A percentile compares a stretch with the other conserved stretches of the same genome.
Conservation (phyloP, 1,139 yeast genomes). For the Sugiyamaella japonica region DNA sequence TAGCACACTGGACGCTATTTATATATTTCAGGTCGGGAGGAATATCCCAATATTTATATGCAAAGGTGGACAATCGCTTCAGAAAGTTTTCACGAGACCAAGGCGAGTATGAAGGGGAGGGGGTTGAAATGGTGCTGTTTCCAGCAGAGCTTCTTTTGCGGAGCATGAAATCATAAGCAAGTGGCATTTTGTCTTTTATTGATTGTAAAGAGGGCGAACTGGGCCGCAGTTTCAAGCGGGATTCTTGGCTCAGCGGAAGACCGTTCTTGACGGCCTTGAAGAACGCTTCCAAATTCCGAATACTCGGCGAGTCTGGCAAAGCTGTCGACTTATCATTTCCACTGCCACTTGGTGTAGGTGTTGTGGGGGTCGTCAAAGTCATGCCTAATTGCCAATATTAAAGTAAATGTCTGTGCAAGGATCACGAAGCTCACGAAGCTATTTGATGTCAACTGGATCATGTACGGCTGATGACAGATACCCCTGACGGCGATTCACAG, state of each 20-base stretch:
- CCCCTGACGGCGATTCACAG: too few relatives aligned
- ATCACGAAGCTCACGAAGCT: too few relatives aligned
- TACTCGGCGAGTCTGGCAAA: conserved; percentile 2
- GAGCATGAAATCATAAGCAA: conserved; percentile 12
- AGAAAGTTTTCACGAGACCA: conserved; percentile 30
- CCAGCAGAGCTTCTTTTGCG: neutral
- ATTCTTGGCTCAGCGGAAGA: conserved; percentile 1
- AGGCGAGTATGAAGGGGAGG: conserved; percentile 24
- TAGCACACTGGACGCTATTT: conserved; percentile 26
- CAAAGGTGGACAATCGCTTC: conserved; percentile 25
- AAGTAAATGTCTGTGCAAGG: too few relatives aligned
- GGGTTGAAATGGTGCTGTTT: neutral
- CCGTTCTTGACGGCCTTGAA: conserved; percentile 9
- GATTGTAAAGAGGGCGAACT: conserved; percentile 7
- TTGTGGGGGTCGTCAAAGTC: neutral
- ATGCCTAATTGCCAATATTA: neutral
- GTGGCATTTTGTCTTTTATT: conserved; percentile 7
- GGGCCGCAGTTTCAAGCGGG: neutral
- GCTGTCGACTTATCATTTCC: neutral
- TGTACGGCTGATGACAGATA: too few relatives aligned
- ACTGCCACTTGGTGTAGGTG: neutral
- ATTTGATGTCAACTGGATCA: too few relatives aligned
- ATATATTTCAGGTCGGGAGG: conserved; percentile 21
- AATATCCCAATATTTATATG: conserved; percentile 25
- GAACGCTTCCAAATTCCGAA: conserved; percentile 2